phyloP scores from a whole-genome alignment of 2,329 filamentous ascomycete species.

The Ceratocystis eucalypticola region DNA sequence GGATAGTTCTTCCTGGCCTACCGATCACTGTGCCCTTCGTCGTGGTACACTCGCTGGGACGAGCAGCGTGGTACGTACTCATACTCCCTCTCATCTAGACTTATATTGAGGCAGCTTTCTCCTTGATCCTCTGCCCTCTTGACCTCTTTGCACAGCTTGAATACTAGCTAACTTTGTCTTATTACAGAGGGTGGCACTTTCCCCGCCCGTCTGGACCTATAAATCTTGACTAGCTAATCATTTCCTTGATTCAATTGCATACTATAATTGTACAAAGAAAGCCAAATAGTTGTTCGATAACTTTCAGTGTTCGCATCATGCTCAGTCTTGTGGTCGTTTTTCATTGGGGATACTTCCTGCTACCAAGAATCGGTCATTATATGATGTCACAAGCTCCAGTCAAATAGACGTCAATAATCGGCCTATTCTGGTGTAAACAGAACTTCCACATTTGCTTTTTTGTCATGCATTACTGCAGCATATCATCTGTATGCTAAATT shows the following conservation, averaged over 20 bases:
- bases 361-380: too few species aligned
- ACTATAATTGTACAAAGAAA: constrained; percentile 8
- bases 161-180: constrained; percentile 24
- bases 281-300: not conserved
- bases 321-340: not conserved
- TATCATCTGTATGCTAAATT: not conserved
- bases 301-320: not conserved
- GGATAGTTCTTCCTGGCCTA: constrained; percentile 91
- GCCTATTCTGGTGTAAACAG: too few species aligned
- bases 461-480: not conserved
- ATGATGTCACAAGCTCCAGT: too few species aligned
- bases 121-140: not conserved
- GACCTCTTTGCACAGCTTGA: not conserved
- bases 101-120: not conserved
- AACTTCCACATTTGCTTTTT: too few species aligned
- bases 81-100: not conserved
- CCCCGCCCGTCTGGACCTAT: constrained; percentile 50
- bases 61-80: constrained; percentile 72
- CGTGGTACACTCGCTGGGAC: constrained; percentile 91
- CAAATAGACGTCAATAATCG: too few species aligned
- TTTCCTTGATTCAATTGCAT: constrained; percentile 12
- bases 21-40: constrained; percentile 90
- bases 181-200: constrained; percentile 53
- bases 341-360: not conserved
- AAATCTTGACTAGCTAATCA: constrained; percentile 24